A percentile compares a stretch with the other conserved stretches of the same genome.
These are phyloP conservation scores for Serendipita indica DNA, from an alignment of 768 basidiomycete genomes.

Conservation along the genomic window DNA sequence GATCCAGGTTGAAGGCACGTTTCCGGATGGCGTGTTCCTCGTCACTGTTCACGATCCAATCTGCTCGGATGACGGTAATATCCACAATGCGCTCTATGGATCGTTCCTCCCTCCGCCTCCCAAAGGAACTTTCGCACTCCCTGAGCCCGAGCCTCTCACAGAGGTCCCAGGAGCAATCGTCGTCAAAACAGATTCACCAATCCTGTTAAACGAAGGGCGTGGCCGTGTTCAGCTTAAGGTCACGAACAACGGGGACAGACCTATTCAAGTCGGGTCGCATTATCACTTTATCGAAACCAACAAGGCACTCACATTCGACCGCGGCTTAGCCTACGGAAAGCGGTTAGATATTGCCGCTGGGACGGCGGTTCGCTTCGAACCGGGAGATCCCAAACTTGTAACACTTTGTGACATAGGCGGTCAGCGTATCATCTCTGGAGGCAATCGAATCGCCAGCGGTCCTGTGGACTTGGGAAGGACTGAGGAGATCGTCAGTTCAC, in stretches of 20 bases:
- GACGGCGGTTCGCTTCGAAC: constrained; percentile 93
- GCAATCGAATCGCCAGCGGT: constrained; percentile 56
- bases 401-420: constrained; percentile 70
- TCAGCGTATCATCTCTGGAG: constrained; percentile 53
- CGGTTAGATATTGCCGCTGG: constrained; percentile 88
- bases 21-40: constrained; percentile 82
- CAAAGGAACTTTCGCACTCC: constrained; percentile 44
- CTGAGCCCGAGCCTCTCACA: constrained; percentile 34
- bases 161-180: constrained; percentile 65
- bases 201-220: constrained; percentile 63
- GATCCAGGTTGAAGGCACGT: constrained; percentile 90
- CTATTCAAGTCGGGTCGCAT: constrained; percentile 86
- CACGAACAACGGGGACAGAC: constrained; percentile 83
- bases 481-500: constrained; percentile 31
- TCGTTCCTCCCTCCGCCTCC: constrained; percentile 80
- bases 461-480: constrained; percentile 30
- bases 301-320: constrained; percentile 64
- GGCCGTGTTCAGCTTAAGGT: constrained; percentile 53
- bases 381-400: constrained; percentile 76
- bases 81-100: constrained; percentile 79
- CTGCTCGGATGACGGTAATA: constrained; percentile 63
- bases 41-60: constrained; percentile 95
- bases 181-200: constrained; percentile 38
- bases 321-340: constrained; percentile 62
- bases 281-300: constrained; percentile 93